phyloP scores from a whole-genome alignment of 176 grass and related monocot species.

The Dendrocalamus sinicus region DNA sequence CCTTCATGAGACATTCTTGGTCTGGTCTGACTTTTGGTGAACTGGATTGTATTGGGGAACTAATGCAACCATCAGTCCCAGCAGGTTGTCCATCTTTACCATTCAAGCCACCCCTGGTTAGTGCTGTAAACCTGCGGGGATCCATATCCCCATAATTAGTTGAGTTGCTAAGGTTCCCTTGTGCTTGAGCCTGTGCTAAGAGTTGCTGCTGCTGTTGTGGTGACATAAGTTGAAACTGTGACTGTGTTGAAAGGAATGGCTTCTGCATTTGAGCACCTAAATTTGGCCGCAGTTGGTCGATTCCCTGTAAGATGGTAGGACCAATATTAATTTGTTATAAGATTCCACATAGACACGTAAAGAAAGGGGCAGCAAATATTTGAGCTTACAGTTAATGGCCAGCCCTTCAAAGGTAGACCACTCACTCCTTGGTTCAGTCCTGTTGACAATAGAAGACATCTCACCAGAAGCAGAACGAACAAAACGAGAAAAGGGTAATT shows the following conservation, averaged over 20 bases:
- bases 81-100: slow-evolving; percentile 78
- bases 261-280: slow-evolving; percentile 92
- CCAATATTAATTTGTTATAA: slow-evolving; percentile 35
- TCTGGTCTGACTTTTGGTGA: slow-evolving; percentile 79
- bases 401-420: slow-evolving; percentile 95
- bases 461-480: slow-evolving; percentile 37
- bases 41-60: slow-evolving; percentile 83
- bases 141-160: slow-evolving; percentile 81
- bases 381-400: slow-evolving; percentile 88
- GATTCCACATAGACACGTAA: slow-evolving; percentile 32
- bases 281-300: slow-evolving; percentile 87
- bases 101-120: slow-evolving; percentile 67
- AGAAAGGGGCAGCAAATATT: slow-evolving; percentile 17
- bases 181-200: slow-evolving; percentile 95
- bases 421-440: slow-evolving; percentile 93
- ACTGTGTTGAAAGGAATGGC: slow-evolving; percentile 81
- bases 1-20: slow-evolving; percentile 86
- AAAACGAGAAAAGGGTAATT: slow-evolving; percentile 9
- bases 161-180: slow-evolving; percentile 69
- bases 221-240: slow-evolving; percentile 96
- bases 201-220: slow-evolving; percentile 92
- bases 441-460: slow-evolving; percentile 50
- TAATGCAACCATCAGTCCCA: slow-evolving; percentile 65
- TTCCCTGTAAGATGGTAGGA: slow-evolving; percentile 59
- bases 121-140: slow-evolving; percentile 67